A percentile compares a stretch with the other conserved stretches of the same genome.
phyloP scores from a whole-genome alignment of 768 basidiomycete genomes.

The Pleurotus salmoneostramineus region DNA sequence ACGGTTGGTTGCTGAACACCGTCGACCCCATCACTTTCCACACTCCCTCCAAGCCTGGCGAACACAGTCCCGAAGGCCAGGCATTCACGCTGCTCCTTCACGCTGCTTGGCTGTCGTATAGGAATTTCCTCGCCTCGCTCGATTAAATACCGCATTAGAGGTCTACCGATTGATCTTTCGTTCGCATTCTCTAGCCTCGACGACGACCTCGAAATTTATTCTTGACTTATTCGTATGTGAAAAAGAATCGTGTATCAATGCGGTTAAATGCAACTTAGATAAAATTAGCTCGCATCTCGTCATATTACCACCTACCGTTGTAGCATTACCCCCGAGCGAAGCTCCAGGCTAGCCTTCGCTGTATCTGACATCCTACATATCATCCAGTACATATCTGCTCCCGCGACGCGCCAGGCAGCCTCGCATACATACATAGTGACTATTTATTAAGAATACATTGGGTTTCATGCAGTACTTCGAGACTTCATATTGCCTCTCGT shows the following conservation, averaged over 20 bases:
- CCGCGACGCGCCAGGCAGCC: too few species aligned
- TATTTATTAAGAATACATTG: too few species aligned
- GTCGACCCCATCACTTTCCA: conserved; percentile 51
- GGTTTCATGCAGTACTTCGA: too few species aligned
- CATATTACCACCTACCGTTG: neutral
- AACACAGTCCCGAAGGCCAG: conserved; percentile 54
- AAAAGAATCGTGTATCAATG: neutral
- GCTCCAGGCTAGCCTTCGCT: neutral
- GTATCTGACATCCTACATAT: neutral
- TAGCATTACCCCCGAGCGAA: neutral
- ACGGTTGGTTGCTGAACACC: conserved; percentile 41
- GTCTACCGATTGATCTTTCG: neutral
- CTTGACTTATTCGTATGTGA: conserved; percentile 5
- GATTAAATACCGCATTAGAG: neutral
- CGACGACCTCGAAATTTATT: conserved; percentile 2
- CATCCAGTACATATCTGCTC: neutral
- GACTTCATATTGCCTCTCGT: too few species aligned
- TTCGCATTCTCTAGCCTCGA: neutral
- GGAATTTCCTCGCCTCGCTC: conserved; percentile 2
- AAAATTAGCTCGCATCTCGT: neutral
- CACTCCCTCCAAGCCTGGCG: conserved; percentile 26
- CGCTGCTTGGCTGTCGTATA: conserved; percentile 30
- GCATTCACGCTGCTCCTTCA: conserved; percentile 55
- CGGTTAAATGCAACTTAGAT: neutral
- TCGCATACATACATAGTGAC: too few species aligned